These are phyloP conservation scores for Avicennia marina DNA, from an alignment of 257 asterid genomes.

Conservation along the genomic window DNA sequence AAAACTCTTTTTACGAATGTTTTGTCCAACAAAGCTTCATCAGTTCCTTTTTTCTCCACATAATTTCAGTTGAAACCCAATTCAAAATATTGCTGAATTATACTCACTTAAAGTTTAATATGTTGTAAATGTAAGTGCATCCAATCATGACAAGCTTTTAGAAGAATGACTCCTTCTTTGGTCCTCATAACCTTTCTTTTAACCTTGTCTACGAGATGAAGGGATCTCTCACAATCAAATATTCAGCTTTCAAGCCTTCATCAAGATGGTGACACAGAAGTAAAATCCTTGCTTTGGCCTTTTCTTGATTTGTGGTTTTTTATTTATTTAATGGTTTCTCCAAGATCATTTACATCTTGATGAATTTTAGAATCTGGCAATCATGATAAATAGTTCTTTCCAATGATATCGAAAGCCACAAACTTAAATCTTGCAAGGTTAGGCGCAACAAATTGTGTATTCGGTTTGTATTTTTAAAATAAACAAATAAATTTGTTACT, in stretches of 20 bases:
- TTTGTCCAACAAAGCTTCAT: not conserved
- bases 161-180: not conserved
- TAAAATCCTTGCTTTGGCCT: not conserved
- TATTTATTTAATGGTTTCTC: not conserved
- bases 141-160: not conserved
- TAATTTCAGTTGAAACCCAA: not conserved
- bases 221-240: not conserved
- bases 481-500: too few relatives aligned
- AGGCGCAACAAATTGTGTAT: not conserved
- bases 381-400: conserved; percentile 4
- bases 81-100: not conserved
- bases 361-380: not conserved
- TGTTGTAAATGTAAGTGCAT: not conserved
- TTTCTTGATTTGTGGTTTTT: not conserved
- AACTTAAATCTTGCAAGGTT: not conserved
- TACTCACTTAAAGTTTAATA: not conserved
- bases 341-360: not conserved
- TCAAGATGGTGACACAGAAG: not conserved
- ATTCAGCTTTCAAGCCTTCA: not conserved
- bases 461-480: too few relatives aligned
- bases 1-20: not conserved
- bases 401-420: not conserved
- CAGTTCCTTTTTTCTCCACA: not conserved
- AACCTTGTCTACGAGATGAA: not conserved
- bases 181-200: not conserved